Evolutionary conservation across 2,329 filamentous ascomycete species (phyloP).

Genomic region (Penicillium paneum): DNA sequence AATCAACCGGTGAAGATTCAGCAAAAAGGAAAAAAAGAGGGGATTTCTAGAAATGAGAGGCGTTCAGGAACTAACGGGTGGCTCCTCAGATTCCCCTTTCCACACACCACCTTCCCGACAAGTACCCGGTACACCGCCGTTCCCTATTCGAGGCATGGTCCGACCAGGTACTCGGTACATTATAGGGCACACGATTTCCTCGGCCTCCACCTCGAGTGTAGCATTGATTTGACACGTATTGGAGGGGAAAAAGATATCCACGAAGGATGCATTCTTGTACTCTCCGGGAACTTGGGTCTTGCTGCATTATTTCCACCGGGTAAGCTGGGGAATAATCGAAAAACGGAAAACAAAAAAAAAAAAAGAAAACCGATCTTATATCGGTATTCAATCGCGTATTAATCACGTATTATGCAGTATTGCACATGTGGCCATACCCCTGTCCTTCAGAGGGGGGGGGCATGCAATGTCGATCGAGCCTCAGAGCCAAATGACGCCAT

Average conservation of each 20-base stretch:
- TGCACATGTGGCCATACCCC: constrained; percentile 4
- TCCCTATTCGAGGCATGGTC: not conserved
- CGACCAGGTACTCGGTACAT: constrained; percentile 4
- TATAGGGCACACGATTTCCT: not conserved
- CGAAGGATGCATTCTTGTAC: too few relatives aligned
- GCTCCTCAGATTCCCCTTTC: constrained; percentile 10
- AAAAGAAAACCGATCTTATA: not conserved
- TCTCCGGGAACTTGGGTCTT: not conserved
- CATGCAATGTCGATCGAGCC: constrained; percentile 37
- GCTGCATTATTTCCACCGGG: not conserved
- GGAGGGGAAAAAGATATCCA: too few relatives aligned
- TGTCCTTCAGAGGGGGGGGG: constrained; percentile 19
- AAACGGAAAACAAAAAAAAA: not conserved
- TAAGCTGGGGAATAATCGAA: not conserved
- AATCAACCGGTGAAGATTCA: not conserved
- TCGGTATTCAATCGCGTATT: not conserved
- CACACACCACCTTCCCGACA: not conserved
- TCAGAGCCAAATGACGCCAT: constrained; percentile 23
- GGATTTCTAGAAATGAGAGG: constrained; percentile 6
- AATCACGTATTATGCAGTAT: not conserved
- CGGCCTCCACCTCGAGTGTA: constrained; percentile 13
- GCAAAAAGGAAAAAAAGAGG: not conserved
- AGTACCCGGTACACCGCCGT: constrained; percentile 5
- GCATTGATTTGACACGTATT: constrained; percentile 17
- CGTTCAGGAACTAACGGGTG: constrained; percentile 13